Base-by-base conservation (phyloP, 2,329 filamentous ascomycete genomes). In the Lasiodiplodia theobromae region DNA sequence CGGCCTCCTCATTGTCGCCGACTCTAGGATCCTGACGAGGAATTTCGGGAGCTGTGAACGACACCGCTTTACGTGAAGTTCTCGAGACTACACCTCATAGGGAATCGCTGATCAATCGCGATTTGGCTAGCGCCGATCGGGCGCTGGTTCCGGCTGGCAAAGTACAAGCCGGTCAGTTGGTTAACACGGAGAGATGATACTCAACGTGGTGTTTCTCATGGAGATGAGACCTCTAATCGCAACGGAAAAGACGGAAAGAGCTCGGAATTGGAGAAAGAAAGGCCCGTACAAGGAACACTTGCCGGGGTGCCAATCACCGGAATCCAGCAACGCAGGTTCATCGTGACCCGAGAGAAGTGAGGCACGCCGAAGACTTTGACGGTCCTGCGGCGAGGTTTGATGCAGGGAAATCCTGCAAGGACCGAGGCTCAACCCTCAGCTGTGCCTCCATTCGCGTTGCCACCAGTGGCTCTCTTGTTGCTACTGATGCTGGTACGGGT, bases 401-500 rank as follows among this genome's bases (percentile, higher is more conserved):
- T n/a, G 40, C 40, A 44, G 40, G 16, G 21, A 47, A 47, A 6
- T 11, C n/a, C 44, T 21, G n/a, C 44, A 47, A 3, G n/a, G 18
- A 47, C 10, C n/a, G 44, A 47, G 21, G n/a, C 44, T 47, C 44
- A n/a, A 21, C n/a, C 44, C 44, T 44, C 2, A 7, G 40, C 40
- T 44, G 14, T 16, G 14, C n/a, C n/a, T 47, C n/a, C 7, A 34
- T 34, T 10, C n/a, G 44, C 44, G 21, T 11, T 21, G 18, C n/a
- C 44, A 34, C 16, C 8, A 21, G 34, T 23, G 31, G n/a, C 34
- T 25, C 4, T 37, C 34, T 16, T 21, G 16, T 23, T 49, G 47
- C 37, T 64, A 49, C 25, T 64, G 60, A 28, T 64, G 52, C 40
- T 67, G 65, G 44, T 67, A 67, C 12, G 57, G 53, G 40, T 51